Evolutionary conservation across 768 basidiomycete species (phyloP).

Genomic region (Macrolepiota albuminosa): DNA sequence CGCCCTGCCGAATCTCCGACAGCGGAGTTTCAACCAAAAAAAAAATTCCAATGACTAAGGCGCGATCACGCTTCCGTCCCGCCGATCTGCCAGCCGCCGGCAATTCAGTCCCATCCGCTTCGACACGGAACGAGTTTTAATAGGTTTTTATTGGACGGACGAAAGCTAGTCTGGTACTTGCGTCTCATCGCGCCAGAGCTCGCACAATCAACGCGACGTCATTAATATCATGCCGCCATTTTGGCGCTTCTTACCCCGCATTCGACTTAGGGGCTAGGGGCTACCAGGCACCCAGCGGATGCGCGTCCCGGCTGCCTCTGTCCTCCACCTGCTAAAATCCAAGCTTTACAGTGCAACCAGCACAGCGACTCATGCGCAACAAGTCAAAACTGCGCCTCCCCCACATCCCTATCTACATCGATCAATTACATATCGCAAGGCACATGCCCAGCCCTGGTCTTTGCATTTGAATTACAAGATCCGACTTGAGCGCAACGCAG

Average conservation of each 20-base stretch:
- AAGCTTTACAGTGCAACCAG: not conserved
- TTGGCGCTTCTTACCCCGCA: not conserved
- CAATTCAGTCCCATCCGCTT: conserved; percentile 1
- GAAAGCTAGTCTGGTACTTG: too few species aligned
- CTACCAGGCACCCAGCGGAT: not conserved
- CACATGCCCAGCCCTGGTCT: not conserved
- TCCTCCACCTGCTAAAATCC: too few species aligned
- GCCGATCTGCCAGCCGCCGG: conserved; percentile 1
- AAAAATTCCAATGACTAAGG: not conserved
- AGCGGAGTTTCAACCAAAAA: not conserved
- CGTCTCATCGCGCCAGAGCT: too few species aligned
- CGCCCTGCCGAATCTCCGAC: not conserved
- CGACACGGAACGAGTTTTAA: not conserved
- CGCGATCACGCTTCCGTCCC: not conserved
- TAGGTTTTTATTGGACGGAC: not conserved
- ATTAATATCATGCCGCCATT: too few species aligned
- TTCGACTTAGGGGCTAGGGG: not conserved
- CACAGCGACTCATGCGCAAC: not conserved
- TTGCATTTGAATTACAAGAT: not conserved
- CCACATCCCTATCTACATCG: not conserved
- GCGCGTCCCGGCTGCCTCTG: too few species aligned
- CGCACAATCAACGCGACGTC: too few species aligned
- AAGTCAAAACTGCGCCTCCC: not conserved
- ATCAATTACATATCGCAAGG: not conserved
- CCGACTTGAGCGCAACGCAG: too few species aligned